Percentiles rank a stretch among this genome's conserved stretches.
phyloP scores from a whole-genome alignment of 192 early-diverging fungal species.

The Chytriomyces sp. region DNA sequence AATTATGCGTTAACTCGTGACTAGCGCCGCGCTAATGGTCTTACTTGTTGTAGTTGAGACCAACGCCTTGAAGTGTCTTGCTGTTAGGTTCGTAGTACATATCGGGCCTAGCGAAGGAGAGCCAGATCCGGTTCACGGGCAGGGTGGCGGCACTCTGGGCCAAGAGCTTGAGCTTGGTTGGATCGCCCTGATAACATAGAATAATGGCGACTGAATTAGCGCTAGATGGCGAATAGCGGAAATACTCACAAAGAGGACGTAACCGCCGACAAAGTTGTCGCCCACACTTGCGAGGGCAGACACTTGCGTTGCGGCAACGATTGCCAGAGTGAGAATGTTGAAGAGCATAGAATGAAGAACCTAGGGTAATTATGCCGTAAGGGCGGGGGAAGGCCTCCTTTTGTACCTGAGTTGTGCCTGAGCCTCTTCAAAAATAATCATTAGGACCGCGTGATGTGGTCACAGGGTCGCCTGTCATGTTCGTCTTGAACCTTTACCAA shows the following conservation, averaged over 20 bases:
- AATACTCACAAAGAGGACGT: slow-evolving; percentile 7
- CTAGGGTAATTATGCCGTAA: too few species aligned
- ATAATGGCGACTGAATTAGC: background rate
- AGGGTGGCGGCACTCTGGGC: slow-evolving; percentile 16
- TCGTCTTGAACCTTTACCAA: too few species aligned
- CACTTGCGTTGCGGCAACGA: background rate
- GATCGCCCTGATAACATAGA: background rate
- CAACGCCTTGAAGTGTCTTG: slow-evolving; percentile 13
- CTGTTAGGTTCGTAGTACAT: slow-evolving; percentile 12
- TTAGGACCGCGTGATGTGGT: too few species aligned
- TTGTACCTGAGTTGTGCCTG: too few species aligned
- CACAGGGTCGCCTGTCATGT: too few species aligned
- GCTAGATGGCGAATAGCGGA: background rate
- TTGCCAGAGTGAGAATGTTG: background rate
- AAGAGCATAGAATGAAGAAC: too few species aligned
- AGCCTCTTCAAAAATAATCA: too few species aligned
- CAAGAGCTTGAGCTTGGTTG: slow-evolving; percentile 10
- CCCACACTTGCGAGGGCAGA: background rate
- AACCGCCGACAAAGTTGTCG: slow-evolving; percentile 10
- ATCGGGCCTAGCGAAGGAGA: slow-evolving; percentile 23
- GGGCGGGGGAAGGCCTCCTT: too few species aligned
- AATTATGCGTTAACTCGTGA: background rate
- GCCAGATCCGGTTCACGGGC: slow-evolving; percentile 18
- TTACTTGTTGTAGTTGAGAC: slow-evolving; percentile 22
- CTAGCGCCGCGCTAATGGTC: background rate